Conservation (phyloP, 306 rosid species). For the Echinosophora koreensis region DNA sequence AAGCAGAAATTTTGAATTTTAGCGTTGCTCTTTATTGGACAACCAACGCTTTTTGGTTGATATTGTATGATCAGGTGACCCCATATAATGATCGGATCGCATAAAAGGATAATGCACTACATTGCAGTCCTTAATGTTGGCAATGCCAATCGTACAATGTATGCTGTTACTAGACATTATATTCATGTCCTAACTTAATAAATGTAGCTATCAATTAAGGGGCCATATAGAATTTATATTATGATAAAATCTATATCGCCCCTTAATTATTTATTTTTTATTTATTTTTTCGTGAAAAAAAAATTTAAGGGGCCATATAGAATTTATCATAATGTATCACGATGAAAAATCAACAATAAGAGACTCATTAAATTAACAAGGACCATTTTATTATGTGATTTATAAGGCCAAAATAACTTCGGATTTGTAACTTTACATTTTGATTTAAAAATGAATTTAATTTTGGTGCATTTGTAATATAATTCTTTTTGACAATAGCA, state of each 20-base stretch:
- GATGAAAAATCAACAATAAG: background rate
- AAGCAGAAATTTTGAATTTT: conserved; percentile 51
- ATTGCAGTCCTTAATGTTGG: conserved; percentile 7
- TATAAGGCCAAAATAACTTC: background rate
- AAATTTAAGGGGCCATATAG: background rate
- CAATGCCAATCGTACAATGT: conserved; percentile 40
- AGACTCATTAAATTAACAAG: background rate
- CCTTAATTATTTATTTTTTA: too few species aligned
- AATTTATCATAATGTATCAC: background rate
- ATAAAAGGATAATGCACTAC: conserved; percentile 39
- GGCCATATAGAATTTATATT: too few species aligned
- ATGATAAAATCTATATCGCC: too few species aligned
- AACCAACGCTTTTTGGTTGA: conserved; percentile 39
- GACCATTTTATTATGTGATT: background rate
- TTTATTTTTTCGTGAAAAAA: too few species aligned
- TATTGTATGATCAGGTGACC: conserved; percentile 43
- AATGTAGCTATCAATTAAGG: background rate
- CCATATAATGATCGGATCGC: conserved; percentile 48
- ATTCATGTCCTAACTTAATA: background rate
- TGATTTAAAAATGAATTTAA: too few species aligned
- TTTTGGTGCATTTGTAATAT: too few species aligned
- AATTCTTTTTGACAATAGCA: too few species aligned
- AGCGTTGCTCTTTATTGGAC: conserved; percentile 43
- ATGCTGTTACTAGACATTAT: background rate
- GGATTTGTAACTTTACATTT: too few species aligned